Base-by-base conservation (phyloP, 73 alveolate genomes). In the Symbiodinium natans region DNA sequence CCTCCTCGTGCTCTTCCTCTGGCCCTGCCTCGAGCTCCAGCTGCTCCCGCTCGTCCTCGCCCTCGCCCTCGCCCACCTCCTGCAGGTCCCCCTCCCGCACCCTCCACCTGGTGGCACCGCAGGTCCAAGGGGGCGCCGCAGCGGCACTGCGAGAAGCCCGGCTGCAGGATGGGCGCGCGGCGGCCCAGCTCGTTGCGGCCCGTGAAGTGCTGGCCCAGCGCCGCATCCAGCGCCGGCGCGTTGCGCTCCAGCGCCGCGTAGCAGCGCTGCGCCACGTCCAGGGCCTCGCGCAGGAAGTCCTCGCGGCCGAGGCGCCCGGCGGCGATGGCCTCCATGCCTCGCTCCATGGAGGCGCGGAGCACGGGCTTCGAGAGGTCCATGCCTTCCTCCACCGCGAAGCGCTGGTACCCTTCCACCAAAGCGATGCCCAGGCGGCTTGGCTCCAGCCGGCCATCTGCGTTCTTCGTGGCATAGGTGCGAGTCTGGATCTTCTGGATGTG, bases 401-500 rank as follows among this genome's bases (percentile, higher is more conserved):
- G 86, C 82, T 77, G 98, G 46, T 73, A 99, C 41, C 99, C 99
- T 93, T 99, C 99, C 40, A 99, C 99, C 73, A 99, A 99, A 48
- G 99, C 99, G 54, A 99, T 88, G 3, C 99, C 99, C 41, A 99
- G 94, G 86, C 99, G 99, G 27, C 99, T 99, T 5, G 99, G 99
- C 87, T 94, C 92, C 52, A 99, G 92, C 94, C 99, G 99, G 54
- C 99, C 98, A 43, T 99, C 93, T 31, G 99, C 99, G 80, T 99
- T 93, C 99, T 99, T 99, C 82, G 87, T 80, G 33, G 99, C 99
- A 99, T 99, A 99, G 56, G 99, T 99, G 92, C 99, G 96, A 31
- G 99, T 99, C 59, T 99, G 95, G 19, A 63, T 63, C 80, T 99
- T 99, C 99, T 99, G 99, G 71, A 99, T 99, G 99, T 99, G 99